A percentile compares a stretch with the other conserved stretches of the same genome.
phyloP scores from a whole-genome alignment of 495 filamentous ascomycete genomes.

The Aspergillus nanangensis region DNA sequence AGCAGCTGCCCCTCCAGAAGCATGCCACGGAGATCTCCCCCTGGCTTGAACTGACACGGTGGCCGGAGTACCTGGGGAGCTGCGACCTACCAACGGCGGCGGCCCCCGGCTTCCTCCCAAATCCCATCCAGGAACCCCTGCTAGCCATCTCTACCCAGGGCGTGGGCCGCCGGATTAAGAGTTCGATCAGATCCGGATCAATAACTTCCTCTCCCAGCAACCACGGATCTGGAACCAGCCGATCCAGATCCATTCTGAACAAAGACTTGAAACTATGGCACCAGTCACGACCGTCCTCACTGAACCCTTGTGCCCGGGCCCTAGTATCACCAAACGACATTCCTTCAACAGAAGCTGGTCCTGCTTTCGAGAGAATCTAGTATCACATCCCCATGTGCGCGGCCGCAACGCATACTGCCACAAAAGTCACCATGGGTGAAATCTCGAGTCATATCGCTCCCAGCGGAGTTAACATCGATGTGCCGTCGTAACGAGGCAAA shows the following conservation, averaged over 20 bases:
- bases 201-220: not conserved
- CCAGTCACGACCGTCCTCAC: too few species aligned
- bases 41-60: not conserved
- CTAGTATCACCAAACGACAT: too few species aligned
- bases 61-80: not conserved
- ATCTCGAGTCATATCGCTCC: too few species aligned
- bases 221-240: not conserved
- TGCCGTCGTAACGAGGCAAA: too few species aligned
- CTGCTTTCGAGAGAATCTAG: too few species aligned
- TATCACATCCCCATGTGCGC: too few species aligned
- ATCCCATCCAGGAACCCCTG: not conserved
- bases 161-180: slow-evolving; percentile 1
- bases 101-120: not conserved
- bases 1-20: not conserved
- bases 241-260: not conserved
- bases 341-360: too few species aligned
- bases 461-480: too few species aligned
- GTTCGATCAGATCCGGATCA: slow-evolving; percentile 4
- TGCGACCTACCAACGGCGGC: not conserved
- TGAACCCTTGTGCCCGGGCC: too few species aligned
- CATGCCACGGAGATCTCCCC: not conserved
- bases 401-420: too few species aligned
- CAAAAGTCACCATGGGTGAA: too few species aligned
- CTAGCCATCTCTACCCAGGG: not conserved
- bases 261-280: too few species aligned